These are phyloP conservation scores for Pythium oligandrum DNA, from an alignment of 352 stramenopile species.

Conservation along the genomic window DNA sequence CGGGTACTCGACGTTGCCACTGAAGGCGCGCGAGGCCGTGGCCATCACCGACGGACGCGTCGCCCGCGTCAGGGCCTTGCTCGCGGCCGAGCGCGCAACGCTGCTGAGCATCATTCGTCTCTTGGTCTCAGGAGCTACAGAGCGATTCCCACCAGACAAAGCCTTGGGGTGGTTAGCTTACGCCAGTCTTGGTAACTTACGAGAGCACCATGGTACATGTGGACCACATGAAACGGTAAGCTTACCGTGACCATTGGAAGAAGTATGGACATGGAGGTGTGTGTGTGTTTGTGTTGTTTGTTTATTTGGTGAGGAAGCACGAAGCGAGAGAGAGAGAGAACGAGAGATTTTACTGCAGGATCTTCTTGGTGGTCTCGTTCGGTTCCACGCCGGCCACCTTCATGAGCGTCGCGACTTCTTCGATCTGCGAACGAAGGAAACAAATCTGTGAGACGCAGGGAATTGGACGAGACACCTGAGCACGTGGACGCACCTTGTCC, in stretches of 20 bases:
- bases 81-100: not conserved
- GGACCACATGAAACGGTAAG: too few species aligned
- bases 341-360: conserved; percentile 36
- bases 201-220: too few species aligned
- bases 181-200: too few species aligned
- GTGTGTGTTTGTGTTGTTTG: too few species aligned
- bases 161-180: too few species aligned
- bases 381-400: conserved; percentile 70
- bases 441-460: not conserved
- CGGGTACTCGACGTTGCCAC: conserved; percentile 79
- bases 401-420: conserved; percentile 73
- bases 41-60: not conserved
- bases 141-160: too few species aligned
- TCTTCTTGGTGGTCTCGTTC: conserved; percentile 83
- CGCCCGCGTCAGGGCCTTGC: not conserved
- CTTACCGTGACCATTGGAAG: too few species aligned
- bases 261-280: too few species aligned
- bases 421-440: conserved; percentile 30
- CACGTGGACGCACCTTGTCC: conserved; percentile 35
- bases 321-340: too few species aligned
- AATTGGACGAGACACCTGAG: conserved; percentile 1
- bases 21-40: conserved; percentile 44
- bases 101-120: not conserved
- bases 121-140: too few species aligned
- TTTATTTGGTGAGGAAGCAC: too few species aligned